Evolutionary conservation across 352 stramenopile genomes (phyloP), one percentile per base, ranked within the genome.

Genomic region (Pythium dissotocum): DNA sequence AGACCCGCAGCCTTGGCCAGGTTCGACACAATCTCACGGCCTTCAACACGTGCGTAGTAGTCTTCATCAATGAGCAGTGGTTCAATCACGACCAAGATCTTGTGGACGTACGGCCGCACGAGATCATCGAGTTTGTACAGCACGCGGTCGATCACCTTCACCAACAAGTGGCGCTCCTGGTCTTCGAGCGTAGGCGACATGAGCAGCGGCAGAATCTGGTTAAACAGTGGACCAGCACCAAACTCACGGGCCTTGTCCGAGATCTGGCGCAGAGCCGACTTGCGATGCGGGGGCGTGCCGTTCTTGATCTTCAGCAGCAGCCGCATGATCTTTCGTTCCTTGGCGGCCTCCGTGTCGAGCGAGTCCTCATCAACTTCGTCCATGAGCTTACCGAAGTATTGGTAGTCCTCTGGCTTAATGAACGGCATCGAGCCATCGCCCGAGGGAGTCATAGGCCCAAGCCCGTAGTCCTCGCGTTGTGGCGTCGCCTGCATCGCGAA

Each of bases 241-340:
- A 99, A 99, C 28, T 97, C 88, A 16, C 95, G 83, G 7, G 98
- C 97, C 69, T 98, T 99, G 71, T 99, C 97, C 2, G 97, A 99
- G 49, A 99, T 98, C 77, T 98, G 94, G 21, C 96, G 90, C 73
- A 99, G 89, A 4, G 94, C 93, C 4, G 92, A 97, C 77, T 99
- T 99, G 38, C 98, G 87, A 79, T 99, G 97, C 6, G 97, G 96
- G 2, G 98, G 97, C 1, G 96, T 98, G 16, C 98, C 98, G 71
- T 98, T 99, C 85, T 99, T 99, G 66, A 99, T 99, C 68, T 99
- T 99, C 2, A 99, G 84, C 61, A 99, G 71, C 38, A 99, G 70
- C 0, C 91, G 84, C 95, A 99, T 99, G 66, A 99, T 99, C 68
- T 98, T 98, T 42, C 97, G 86, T 68, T 99, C 97, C 65, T 97